Conservation (phyloP, 1,139 yeast species). For the Lodderomyces jiufengensis region DNA sequence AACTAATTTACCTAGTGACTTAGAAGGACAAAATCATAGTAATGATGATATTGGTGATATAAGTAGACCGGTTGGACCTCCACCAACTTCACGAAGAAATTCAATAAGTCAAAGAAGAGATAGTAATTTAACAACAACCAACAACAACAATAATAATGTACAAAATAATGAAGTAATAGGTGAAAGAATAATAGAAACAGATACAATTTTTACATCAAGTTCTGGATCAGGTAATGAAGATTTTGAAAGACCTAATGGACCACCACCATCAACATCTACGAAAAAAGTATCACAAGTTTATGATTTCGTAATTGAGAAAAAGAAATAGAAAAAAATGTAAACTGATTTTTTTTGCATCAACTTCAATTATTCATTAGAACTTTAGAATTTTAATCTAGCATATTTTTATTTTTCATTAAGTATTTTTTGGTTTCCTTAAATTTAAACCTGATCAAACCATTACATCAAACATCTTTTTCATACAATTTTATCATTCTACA, state of each 20-base stretch:
- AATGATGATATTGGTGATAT: constrained; percentile 4
- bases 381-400: no score
- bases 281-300: background rate
- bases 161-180: background rate
- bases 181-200: no score
- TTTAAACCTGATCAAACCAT: no score
- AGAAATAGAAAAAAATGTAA: background rate
- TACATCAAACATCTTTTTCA: no score
- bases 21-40: background rate
- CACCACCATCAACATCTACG: constrained; percentile 3
- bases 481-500: no score
- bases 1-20: constrained; percentile 5
- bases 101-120: background rate
- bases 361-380: no score
- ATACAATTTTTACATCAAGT: background rate
- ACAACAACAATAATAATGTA: background rate
- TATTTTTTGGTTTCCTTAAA: no score
- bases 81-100: constrained; percentile 1
- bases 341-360: no score
- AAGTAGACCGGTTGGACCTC: constrained; percentile 5
- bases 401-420: no score
- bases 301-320: constrained; percentile 1
- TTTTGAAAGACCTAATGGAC: constrained; percentile 1
- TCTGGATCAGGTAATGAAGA: constrained; percentile 1
- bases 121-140: background rate